phyloP scores from a whole-genome alignment of 208 protist genomes.

The Herpetomonas samuelpessoai region DNA sequence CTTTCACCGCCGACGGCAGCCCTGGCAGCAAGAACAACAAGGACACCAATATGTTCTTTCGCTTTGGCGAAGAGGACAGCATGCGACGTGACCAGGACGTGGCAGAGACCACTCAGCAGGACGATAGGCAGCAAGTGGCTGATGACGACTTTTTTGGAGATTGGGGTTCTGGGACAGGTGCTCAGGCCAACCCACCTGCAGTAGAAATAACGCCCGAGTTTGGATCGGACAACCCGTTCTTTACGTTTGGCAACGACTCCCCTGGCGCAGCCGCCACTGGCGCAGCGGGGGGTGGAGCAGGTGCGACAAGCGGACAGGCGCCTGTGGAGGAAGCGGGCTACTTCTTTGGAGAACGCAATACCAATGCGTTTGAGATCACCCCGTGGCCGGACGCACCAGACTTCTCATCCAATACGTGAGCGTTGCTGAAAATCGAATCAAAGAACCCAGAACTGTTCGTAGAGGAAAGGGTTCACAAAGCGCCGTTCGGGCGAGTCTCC shows the following conservation, averaged over 20 bases:
- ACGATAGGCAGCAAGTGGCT: not conserved
- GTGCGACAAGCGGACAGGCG: not conserved
- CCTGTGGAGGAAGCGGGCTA: constrained; percentile 3
- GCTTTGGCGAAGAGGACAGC: too few relatives aligned
- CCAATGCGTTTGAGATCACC: not conserved
- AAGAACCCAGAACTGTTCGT: too few relatives aligned
- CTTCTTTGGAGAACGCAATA: constrained; percentile 7
- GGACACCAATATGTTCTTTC: too few relatives aligned
- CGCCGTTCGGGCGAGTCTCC: too few relatives aligned
- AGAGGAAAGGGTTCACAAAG: too few relatives aligned
- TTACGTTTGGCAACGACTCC: not conserved
- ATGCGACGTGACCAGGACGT: too few relatives aligned
- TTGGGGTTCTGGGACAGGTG: not conserved
- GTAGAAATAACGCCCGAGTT: not conserved
- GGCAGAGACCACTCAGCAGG: too few relatives aligned
- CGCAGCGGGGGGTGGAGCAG: not conserved
- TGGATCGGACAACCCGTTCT: constrained; percentile 1
- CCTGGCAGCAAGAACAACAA: too few relatives aligned
- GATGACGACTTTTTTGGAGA: constrained; percentile 2
- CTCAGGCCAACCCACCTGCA: not conserved
- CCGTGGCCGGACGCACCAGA: not conserved
- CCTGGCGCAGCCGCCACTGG: too few relatives aligned
- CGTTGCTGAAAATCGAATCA: too few relatives aligned
- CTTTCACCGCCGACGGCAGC: not conserved
- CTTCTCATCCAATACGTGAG: too few relatives aligned